Evolutionary conservation across 1,139 yeast species (phyloP).

Genomic region (Zygotorulaspora mrakii): DNA sequence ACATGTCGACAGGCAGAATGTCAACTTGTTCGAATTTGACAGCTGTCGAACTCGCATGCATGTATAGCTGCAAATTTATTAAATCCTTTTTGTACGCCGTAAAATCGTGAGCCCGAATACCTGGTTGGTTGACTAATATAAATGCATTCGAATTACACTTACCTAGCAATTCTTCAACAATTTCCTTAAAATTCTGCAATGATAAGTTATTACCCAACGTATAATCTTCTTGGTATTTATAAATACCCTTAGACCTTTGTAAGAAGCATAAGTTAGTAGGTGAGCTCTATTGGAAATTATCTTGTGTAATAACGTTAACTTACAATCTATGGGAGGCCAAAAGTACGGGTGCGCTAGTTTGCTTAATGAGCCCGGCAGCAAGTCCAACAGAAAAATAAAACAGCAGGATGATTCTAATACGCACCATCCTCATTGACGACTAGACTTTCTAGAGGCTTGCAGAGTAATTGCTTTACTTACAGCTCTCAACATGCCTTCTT

Average conservation of each 20-base stretch:
- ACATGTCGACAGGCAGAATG: constrained; percentile 39
- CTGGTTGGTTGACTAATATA: constrained; percentile 66
- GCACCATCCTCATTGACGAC: not conserved
- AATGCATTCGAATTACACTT: constrained; percentile 70
- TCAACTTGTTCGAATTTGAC: constrained; percentile 39
- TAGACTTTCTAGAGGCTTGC: not conserved
- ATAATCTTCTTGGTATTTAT: constrained; percentile 21
- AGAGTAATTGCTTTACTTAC: not conserved
- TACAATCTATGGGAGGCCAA: constrained; percentile 31
- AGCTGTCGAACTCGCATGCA: constrained; percentile 59
- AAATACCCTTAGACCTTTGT: constrained; percentile 26
- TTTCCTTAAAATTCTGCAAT: constrained; percentile 42
- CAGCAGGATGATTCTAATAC: not conserved
- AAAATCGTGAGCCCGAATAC: constrained; percentile 57
- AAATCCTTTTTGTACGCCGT: constrained; percentile 44
- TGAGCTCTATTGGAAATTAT: no score
- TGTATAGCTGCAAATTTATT: constrained; percentile 51
- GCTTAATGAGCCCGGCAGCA: constrained; percentile 9
- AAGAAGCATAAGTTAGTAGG: constrained; percentile 5
- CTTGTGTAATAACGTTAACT: constrained; percentile 8
- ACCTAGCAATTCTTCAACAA: constrained; percentile 49
- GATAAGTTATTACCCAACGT: constrained; percentile 23
- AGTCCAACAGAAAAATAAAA: not conserved
- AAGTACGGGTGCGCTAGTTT: constrained; percentile 29
- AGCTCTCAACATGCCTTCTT: not conserved